Percentiles rank a stretch among this genome's conserved stretches.
phyloP scores from a whole-genome alignment of 2,329 filamentous ascomycete species.

The Pleomassaria siparia region DNA sequence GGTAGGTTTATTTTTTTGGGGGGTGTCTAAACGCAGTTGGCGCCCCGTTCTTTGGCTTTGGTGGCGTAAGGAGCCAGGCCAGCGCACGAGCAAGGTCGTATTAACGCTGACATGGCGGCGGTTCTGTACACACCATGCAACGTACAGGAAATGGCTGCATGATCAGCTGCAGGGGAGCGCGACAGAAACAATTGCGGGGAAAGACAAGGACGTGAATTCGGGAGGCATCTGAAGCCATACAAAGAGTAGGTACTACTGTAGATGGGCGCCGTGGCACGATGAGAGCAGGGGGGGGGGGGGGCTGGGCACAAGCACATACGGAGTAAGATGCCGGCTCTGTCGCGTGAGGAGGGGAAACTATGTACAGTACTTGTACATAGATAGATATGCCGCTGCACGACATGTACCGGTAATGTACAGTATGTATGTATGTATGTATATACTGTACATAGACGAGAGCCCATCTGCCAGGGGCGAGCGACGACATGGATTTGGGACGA shows the following conservation, averaged over 20 bases:
- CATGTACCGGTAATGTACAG: too few species aligned
- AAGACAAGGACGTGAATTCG: conserved; percentile 25
- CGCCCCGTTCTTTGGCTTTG: conserved; percentile 29
- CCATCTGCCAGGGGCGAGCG: conserved; percentile 20
- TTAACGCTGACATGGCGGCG: conserved; percentile 18
- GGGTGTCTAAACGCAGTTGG: conserved; percentile 41
- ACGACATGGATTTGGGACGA: conserved; percentile 8
- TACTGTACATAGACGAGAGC: conserved; percentile 9
- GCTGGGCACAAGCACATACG: too few species aligned
- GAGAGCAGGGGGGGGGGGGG: conserved; percentile 21
- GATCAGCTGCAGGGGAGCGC: conserved; percentile 44
- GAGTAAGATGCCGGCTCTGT: conserved; percentile 6
- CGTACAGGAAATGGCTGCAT: conserved; percentile 37
- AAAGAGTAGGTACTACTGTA: too few species aligned
- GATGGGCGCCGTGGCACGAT: conserved; percentile 22
- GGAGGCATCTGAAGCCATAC: conserved; percentile 8
- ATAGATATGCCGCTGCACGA: conserved; percentile 19
- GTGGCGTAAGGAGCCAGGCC: conserved; percentile 25
- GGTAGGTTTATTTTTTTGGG: conserved; percentile 29
- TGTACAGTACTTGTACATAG: too few species aligned
- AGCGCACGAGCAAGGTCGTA: conserved; percentile 36
- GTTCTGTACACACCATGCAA: conserved; percentile 26
- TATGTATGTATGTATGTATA: too few species aligned
- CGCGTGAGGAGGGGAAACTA: conserved; percentile 16
- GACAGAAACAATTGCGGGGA: conserved; percentile 42